Evolutionary conservation across 2,329 filamentous ascomycete genomes (phyloP).

Genomic region (Cordyceps tenuipes): DNA sequence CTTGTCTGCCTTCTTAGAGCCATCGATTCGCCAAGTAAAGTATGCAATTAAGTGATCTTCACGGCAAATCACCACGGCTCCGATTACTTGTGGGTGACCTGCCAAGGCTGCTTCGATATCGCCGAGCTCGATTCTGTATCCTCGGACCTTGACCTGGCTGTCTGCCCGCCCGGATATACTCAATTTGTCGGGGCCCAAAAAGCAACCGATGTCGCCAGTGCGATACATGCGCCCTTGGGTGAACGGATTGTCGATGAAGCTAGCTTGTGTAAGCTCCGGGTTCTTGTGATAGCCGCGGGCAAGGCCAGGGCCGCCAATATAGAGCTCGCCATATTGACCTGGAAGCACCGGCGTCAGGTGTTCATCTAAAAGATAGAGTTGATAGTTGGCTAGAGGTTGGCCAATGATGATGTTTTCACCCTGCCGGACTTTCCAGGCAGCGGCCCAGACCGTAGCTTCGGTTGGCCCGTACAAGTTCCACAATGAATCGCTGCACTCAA

Average conservation of each 20-base stretch:
- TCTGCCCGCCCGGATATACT: background rate
- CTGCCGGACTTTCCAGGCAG: background rate
- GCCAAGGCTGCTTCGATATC: background rate
- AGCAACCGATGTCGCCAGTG: background rate
- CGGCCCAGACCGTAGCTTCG: background rate
- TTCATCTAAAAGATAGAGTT: background rate
- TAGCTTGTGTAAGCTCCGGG: background rate
- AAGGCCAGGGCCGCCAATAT: background rate
- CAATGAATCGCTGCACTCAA: background rate
- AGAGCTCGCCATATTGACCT: background rate
- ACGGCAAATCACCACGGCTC: background rate
- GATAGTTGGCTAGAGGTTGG: background rate
- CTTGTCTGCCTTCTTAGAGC: no score
- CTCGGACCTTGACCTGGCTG: background rate
- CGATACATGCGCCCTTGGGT: background rate
- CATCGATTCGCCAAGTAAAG: background rate
- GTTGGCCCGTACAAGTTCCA: background rate
- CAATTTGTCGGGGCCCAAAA: background rate
- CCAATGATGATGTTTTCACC: background rate
- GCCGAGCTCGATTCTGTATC: background rate
- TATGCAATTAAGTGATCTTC: background rate
- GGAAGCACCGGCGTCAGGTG: background rate
- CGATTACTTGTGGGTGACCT: background rate
- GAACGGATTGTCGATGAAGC: background rate
- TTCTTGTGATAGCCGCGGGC: background rate